Evolutionary conservation across 768 basidiomycete species (phyloP), one percentile per base, ranked within the genome.

Genomic region (Tylopilus sp.): DNA sequence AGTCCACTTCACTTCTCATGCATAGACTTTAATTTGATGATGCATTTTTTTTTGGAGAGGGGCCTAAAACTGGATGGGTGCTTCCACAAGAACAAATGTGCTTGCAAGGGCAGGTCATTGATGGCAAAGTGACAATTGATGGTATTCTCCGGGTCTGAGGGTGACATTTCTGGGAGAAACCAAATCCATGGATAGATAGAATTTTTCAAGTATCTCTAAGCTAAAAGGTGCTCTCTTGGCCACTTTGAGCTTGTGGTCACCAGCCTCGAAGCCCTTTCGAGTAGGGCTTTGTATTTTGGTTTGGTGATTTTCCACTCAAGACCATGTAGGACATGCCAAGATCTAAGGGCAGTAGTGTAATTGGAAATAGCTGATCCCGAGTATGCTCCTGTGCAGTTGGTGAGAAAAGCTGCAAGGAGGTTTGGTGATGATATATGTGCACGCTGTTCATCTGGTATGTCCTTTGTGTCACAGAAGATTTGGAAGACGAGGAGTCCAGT

Each of bases 251-350:
- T 11, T 0, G 1, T 0, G 0, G 45, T 31, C 0, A 33, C 24
- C 1, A 36, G 24, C 0, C 11, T 1, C 0, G 25, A 3, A 9
- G 25, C n/a, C 0, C 34, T 26, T 14, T 48, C 10, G 1, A 38
- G 3, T 0, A 16, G 19, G 5, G 22, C 14, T 24, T 25, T 47
- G 0, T 34, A 19, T 17, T 54, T 17, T 1, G 33, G 12, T 2
- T 16, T 2, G 3, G 43, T 22, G 1, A 54, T 28, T 0, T 1
- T 1, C 52, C 52, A 57, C 0, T n/a, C 9, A 1, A 28, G 6
- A 0, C 56, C n/a, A 6, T 57, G 53, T 0, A 57, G 25, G 0
- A 21, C 17, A 26, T 57, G 48, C 56, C 56, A 57, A 1, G 48
- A 33, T 0, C 1, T 7, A 0, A 57, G 2, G 0, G 4, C 24